Conservation (phyloP, 2,329 filamentous ascomycete species). For the Pseudogymnoascus sp. region DNA sequence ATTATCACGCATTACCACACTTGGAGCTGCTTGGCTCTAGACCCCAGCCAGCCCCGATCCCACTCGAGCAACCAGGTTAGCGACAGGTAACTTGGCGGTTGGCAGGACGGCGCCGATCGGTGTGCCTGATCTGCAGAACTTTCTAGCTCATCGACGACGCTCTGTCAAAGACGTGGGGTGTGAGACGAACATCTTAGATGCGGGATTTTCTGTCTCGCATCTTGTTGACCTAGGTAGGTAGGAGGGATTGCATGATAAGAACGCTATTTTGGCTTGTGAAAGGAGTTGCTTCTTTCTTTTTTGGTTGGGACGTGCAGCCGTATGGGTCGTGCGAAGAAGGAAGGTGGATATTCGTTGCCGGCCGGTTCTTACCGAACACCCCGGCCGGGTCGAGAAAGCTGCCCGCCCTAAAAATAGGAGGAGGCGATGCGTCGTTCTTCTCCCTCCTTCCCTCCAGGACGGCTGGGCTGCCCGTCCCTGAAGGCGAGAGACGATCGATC, state of each 20-base stretch:
- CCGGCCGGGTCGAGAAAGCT: neutral
- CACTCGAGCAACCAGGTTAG: neutral
- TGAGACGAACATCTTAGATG: neutral
- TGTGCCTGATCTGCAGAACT: constrained; percentile 6
- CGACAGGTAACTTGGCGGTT: neutral
- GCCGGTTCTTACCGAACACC: constrained; percentile 1
- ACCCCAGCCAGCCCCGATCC: neutral
- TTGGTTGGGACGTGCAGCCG: neutral
- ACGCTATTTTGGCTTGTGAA: constrained; percentile 1
- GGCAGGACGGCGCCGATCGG: neutral
- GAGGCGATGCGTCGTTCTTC: neutral
- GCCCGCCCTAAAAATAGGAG: neutral
- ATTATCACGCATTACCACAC: neutral
- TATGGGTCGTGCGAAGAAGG: neutral
- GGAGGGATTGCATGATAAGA: neutral
- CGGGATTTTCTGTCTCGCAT: neutral
- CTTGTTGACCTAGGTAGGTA: neutral
- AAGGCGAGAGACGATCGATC: neutral
- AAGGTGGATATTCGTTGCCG: neutral
- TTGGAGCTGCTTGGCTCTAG: neutral
- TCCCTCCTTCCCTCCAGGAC: neutral
- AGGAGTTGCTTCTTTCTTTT: constrained; percentile 1
- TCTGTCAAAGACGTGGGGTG: neutral
- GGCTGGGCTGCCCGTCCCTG: neutral
- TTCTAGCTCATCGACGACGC: neutral